Conservation (phyloP, 768 basidiomycete genomes). For the Pleurotus eryngii region DNA sequence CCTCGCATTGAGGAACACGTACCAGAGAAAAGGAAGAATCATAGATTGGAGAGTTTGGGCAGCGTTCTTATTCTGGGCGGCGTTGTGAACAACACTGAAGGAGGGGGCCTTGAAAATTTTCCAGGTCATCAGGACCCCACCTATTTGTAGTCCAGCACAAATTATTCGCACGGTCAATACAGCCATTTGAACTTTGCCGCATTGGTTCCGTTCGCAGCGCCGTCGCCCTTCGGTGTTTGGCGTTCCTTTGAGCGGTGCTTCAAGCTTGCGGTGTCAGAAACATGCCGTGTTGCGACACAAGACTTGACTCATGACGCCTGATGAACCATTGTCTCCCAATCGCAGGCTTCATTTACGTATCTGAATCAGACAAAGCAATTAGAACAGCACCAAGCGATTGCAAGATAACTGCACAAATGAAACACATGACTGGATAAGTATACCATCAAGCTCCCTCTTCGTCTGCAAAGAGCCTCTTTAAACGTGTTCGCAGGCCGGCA, state of each 20-base stretch:
- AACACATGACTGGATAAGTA: constrained; percentile 1
- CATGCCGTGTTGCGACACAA: background rate
- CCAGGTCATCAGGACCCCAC: background rate
- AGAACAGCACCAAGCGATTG: background rate
- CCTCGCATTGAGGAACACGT: constrained; percentile 12
- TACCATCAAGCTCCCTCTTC: constrained; percentile 2
- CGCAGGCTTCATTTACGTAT: background rate
- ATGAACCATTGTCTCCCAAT: background rate
- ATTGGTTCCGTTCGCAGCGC: background rate
- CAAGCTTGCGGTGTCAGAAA: background rate
- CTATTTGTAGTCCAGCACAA: background rate
- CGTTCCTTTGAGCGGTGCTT: background rate
- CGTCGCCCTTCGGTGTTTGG: background rate
- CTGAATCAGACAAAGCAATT: background rate
- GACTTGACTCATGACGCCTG: background rate
- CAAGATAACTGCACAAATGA: background rate
- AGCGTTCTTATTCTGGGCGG: constrained; percentile 9
- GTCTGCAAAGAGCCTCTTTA: constrained; percentile 40
- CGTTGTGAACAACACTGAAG: constrained; percentile 8
- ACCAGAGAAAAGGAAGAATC: constrained; percentile 42
- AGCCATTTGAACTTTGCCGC: background rate
- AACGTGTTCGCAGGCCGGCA: constrained; percentile 32
- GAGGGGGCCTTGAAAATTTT: constrained; percentile 7
- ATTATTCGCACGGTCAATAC: constrained; percentile 8
- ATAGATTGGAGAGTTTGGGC: constrained; percentile 43